Percentiles rank a stretch among this genome's conserved stretches.
These are phyloP conservation scores for Bacidia gigantensis DNA, from an alignment of 495 filamentous ascomycete species.

Conservation along the genomic window DNA sequence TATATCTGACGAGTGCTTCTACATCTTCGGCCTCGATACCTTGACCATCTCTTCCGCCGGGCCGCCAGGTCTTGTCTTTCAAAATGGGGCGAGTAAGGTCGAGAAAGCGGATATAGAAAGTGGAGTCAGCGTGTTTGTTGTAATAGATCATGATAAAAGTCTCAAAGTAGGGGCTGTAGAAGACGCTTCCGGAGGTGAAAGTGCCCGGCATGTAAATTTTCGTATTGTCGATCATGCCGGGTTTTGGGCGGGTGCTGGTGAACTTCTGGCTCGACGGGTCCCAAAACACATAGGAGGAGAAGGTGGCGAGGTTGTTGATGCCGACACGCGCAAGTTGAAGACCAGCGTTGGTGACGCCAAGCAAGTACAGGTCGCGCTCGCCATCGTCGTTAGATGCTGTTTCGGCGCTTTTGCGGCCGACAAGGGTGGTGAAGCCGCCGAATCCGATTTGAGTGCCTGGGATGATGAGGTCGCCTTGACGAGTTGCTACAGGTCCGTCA, in stretches of 20 bases:
- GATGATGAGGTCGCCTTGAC: conserved; percentile 20
- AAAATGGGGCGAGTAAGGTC: conserved; percentile 16
- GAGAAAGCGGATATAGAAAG: conserved; percentile 21
- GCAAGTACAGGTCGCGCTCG: conserved; percentile 17
- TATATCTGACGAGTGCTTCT: conserved; percentile 20
- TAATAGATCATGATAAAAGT: conserved; percentile 25
- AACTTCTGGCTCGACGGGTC: conserved; percentile 13
- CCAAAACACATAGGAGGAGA: conserved; percentile 16
- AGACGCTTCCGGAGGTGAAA: conserved; percentile 21
- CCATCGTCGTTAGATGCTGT: conserved; percentile 2
- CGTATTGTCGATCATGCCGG: conserved; percentile 7
- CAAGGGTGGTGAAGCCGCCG: conserved; percentile 17
- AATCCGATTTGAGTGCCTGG: conserved; percentile 17
- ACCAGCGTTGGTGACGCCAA: conserved; percentile 15
- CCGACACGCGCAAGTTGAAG: conserved; percentile 19
- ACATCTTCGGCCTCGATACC: conserved; percentile 19
- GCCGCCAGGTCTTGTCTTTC: conserved; percentile 11
- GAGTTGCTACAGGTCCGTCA: conserved; percentile 14
- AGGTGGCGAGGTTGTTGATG: conserved; percentile 14
- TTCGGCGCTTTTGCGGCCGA: conserved; percentile 13
- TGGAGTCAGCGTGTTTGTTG: conserved; percentile 22
- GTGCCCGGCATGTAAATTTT: conserved; percentile 19
- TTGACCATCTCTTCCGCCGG: conserved; percentile 15
- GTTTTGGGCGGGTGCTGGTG: conserved; percentile 9
- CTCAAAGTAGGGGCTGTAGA: conserved; percentile 23